Base-by-base conservation (phyloP, 805 yeast genomes). In the Metschnikowia henanensis region DNA sequence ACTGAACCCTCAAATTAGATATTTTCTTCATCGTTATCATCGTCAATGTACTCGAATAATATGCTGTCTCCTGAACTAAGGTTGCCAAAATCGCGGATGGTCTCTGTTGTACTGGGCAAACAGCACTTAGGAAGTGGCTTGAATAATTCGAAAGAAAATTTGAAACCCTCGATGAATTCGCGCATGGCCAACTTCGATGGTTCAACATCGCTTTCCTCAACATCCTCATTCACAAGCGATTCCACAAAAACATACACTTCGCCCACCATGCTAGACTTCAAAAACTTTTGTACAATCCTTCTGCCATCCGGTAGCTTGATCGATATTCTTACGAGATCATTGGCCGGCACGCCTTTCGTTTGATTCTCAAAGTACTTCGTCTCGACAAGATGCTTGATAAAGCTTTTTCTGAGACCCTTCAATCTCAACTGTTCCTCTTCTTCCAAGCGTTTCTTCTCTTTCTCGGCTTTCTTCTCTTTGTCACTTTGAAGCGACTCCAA, bases 241-340 rank as follows among this genome's bases (percentile, higher is more conserved):
- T 76, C 80, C 30, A 80, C 73, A 51, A 66, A 77, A 37, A 75
- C 55, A 54, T 80, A 80, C 2, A 83, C 54, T 34, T 80, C 81
- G 31, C 57, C 59, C 19, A 77, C 49, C 0, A 76, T 55, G n/a
- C 72, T 64, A 2, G 59, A 46, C 25, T 66, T 62, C 32, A 55
- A 50, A 41, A 83, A 72, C 29, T 66, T 70, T 26, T 75, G 73
- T 2, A 80, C 66, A 6, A 73, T 56, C 42, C 81, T 60, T 37
- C 68, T 66, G 2, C 87, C 87, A 28, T 70, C 58, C 7, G 84
- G 80, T 28, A 77, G 62, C 56, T 81, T 74, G 50, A 83, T 65
- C 39, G 84, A 81, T 17, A 83, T 70, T 37, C 63, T 55, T 0
- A 66, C 66, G 10, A 48, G 42, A 1, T 46, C 48, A 1, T 17